Conservation (phyloP, 2,329 filamentous ascomycete genomes). For the Hortaea sp. region DNA sequence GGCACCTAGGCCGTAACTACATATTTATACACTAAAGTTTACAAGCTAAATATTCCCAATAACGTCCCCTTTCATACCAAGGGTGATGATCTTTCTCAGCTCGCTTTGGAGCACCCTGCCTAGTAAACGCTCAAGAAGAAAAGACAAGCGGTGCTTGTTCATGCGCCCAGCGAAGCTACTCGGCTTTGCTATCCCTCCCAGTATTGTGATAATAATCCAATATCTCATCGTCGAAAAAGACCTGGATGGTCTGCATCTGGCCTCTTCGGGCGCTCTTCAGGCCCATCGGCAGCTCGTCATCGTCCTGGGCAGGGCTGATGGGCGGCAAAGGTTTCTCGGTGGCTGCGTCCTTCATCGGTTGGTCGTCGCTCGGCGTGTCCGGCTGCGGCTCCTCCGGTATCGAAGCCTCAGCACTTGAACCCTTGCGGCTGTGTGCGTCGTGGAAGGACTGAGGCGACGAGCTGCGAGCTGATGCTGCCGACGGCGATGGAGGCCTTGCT, state of each 20-base stretch:
- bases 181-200: not conserved
- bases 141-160: too few relatives aligned
- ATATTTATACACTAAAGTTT: too few relatives aligned
- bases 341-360: not conserved
- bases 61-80: too few relatives aligned
- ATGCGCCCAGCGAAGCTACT: too few relatives aligned
- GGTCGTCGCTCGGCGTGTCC: not conserved
- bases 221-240: slow-evolving; percentile 15
- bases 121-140: too few relatives aligned
- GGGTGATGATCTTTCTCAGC: too few relatives aligned
- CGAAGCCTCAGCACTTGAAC: not conserved
- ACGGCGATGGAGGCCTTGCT: not conserved
- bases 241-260: slow-evolving; percentile 16
- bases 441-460: not conserved
- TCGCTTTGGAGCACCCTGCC: too few relatives aligned
- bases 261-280: slow-evolving; percentile 2
- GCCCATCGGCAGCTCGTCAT: not conserved
- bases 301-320: not conserved
- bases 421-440: not conserved
- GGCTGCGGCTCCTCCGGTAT: not conserved
- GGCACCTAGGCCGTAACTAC: too few relatives aligned
- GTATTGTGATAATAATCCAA: slow-evolving; percentile 7
- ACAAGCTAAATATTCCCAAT: too few relatives aligned
- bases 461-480: not conserved
- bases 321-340: not conserved